Base-by-base conservation (phyloP, 176 grass and related monocot species). In the Eleusine coracana region DNA sequence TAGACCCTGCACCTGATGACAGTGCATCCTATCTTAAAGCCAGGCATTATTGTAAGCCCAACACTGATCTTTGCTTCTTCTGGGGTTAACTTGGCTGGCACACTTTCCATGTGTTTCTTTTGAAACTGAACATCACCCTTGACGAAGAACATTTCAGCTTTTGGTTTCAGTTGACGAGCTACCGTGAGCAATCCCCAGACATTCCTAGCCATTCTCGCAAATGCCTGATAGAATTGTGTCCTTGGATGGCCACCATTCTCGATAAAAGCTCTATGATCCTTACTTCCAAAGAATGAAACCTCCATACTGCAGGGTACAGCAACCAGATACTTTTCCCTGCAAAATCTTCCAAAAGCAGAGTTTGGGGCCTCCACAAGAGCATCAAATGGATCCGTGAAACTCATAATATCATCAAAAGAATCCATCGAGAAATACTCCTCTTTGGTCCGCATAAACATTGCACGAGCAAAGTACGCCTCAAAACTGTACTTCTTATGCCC, bases 1-100 rank as follows among this genome's bases (percentile, higher is more conserved):
- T 98, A 98, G 59, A 98, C 90, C 73, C 80, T 91, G 79, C 90
- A 93, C 16, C 78, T 82, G 73, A 95, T 63, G 45, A 93, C 76
- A 49, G 81, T 85, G 87, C 89, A 82, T 72, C 88, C 96, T 54
- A 98, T 90, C 79, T 91, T 93, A 89, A 91, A 98, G 29, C 96
- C 92, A 0, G 96, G 92, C 62, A 87, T 91, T 27, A 98, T 87
- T 6, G 92, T 95, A 87, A 93, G 93, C 17, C 92, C 96, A 52
- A 95, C 92, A 79, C 13, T 88, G 36, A 83, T 21, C 56, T 91
- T 74, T 17, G 74, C 88, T 75, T 73, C 74, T 27, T 79, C 81
- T 14, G 49, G 41, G 6, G 36, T 86, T 42, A 84, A 50, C 61
- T 82, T 82, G 55, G 81, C 42, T 7, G 90, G 86, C 18, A 93